Conservation (phyloP, 441 rosid genomes). For the Omphalea diandra region DNA sequence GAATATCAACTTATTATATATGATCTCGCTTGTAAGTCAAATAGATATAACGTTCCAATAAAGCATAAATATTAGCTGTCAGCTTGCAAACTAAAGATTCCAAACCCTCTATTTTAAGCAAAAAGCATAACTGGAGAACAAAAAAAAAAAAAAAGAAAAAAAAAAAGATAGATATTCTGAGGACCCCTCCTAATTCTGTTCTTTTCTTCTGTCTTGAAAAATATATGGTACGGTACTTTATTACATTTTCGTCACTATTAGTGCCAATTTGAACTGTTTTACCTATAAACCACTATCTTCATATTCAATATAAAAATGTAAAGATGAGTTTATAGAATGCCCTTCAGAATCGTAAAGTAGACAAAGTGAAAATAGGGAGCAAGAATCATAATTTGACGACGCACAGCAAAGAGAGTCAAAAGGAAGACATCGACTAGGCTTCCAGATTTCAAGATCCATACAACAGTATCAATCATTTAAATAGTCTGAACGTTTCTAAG, state of each 20-base stretch:
- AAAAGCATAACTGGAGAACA: no score
- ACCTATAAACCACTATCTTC: neutral
- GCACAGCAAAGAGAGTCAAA: conserved; percentile 45
- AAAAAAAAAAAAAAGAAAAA: neutral
- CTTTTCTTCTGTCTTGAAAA: conserved; percentile 18
- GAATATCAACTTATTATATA: neutral
- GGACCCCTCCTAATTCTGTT: conserved; percentile 17
- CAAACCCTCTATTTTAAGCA: neutral
- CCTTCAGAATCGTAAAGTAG: conserved; percentile 17
- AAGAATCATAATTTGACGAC: conserved; percentile 27
- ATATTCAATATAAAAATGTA: neutral
- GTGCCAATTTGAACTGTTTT: neutral
- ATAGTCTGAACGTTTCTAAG: neutral
- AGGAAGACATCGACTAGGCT: conserved; percentile 14
- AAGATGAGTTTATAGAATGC: neutral
- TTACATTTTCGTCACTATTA: neutral
- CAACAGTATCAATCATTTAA: no score
- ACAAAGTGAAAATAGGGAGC: conserved; percentile 11
- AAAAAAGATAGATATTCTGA: conserved; percentile 14
- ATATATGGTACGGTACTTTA: conserved; percentile 6
- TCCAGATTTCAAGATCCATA: conserved; percentile 22
- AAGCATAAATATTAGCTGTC: neutral
- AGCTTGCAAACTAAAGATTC: conserved; percentile 1
- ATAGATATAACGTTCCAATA: neutral
- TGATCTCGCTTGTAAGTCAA: neutral